Evolutionary conservation across 768 basidiomycete genomes (phyloP), one percentile per base, ranked within the genome.

Genomic region (Boletus barrowsii): DNA sequence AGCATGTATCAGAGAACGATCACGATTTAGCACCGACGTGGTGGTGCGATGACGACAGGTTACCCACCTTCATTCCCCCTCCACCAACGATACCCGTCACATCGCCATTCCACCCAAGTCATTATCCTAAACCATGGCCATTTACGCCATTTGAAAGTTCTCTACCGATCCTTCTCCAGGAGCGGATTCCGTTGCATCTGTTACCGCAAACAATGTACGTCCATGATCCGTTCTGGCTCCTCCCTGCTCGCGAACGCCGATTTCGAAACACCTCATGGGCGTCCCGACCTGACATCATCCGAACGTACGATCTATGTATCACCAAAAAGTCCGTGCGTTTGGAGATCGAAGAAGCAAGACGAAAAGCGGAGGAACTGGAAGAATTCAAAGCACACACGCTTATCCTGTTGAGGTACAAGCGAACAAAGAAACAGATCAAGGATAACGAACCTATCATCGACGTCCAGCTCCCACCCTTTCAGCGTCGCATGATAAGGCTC

Each of bases 71-170:
- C 20, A 37, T 54, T 33, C 53, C 58, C 2, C 45, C 51, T 18
- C 47, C 57, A 35, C 36, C 41, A 5, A 42, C 14, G n/a, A 52
- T 61, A 26, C 55, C 64, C 2, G 10, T 55, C 36, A 55, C 62
- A 0, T 66, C 64, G 2, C 65, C 63, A 4, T 78, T 76, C 54
- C 59, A 72, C 51, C 60, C 63, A 0, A 59, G 62, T 9, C 66
- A 71, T 39, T 77, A 79, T 47, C 75, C 77, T 8, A 51, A 62
- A 15, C 73, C 72, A 17, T 76, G 77, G 75, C 75, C 78, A 4
- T 50, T 73, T 5, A 60, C 64, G 2, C 79, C 79, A 0, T 79
- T 78, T 26, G 35, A 48, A 17, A 32, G 46, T 3, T 57, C 57
- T 24, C 30, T 54, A 8, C 61, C 71, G 36, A 5, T 59, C 17